Base-by-base conservation (phyloP, 306 rosid species). In the Cucurbita pepo region DNA sequence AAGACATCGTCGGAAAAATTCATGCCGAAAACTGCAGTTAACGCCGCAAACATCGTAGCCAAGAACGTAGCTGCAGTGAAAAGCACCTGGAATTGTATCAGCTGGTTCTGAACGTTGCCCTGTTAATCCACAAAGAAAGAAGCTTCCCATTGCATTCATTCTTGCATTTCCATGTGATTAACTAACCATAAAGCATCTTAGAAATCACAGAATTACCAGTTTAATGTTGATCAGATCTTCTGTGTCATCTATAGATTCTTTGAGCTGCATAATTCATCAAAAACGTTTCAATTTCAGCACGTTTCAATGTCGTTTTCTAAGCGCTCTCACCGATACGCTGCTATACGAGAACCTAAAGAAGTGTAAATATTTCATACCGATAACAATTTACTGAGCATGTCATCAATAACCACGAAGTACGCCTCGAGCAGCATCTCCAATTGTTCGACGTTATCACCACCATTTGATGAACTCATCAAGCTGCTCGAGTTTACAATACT, bases 51-150 rank as follows among this genome's bases (percentile, higher is more conserved):
- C 73, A 84, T 50, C 41, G 97, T 78, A 61, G 98, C 95, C 71
- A 86, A 76, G 83, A 94, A 86, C 56, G 94, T 90, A 5, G 98
- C 94, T 10, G 97, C 98, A 14, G 91, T 94, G 47, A 94, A 92
- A 75, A 94, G 94, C 86, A 94, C 72, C 89, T 94, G 89, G 77
- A 86, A 90, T 75, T 89, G 89, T 82, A 94, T 94, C 54, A 94
- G 89, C 56, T 80, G 97, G 86, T 94, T 94, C 86, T 94, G 98
- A 81, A 89, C 92, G 78, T 86, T 94, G 41, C 92, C 97, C 98
- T 94, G 91, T 71, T 79, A 75, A 47, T 43, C 78, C 61, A 78
- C 36, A 82, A 69, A 10, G 72, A 51, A 56, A 41, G 56, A 62
- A 53, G 15, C 18, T 71, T 30, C 40, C 44, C 18, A 67, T 25